Evolutionary conservation across 2,329 filamentous ascomycete genomes (phyloP).

Genomic region (Pseudogymnoascus sp.): DNA sequence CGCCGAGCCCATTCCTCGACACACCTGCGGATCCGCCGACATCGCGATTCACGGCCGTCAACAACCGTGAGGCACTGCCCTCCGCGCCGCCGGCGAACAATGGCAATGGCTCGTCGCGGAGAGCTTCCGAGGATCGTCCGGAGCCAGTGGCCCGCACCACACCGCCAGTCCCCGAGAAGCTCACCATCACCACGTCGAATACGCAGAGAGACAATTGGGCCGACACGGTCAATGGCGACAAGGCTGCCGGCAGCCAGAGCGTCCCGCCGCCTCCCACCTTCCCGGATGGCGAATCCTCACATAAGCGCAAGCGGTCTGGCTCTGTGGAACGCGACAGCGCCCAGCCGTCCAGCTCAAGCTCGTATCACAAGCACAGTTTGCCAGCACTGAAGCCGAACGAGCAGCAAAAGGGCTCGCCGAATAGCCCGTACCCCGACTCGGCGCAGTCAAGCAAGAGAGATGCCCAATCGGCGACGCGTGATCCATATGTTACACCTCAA

Average conservation of each 20-base stretch:
- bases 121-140: constrained; percentile 24
- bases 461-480: constrained; percentile 21
- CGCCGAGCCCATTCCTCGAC: constrained; percentile 6
- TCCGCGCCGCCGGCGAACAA: constrained; percentile 9
- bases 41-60: constrained; percentile 30
- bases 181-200: constrained; percentile 25
- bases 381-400: constrained; percentile 28
- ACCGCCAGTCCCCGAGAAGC: constrained; percentile 28
- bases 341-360: constrained; percentile 27
- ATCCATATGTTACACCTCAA: constrained; percentile 37
- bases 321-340: constrained; percentile 43
- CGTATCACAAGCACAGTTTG: constrained; percentile 31
- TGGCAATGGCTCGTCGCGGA: constrained; percentile 20
- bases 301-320: constrained; percentile 64
- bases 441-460: constrained; percentile 20
- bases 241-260: constrained; percentile 11
- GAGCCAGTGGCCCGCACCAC: constrained; percentile 17
- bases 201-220: constrained; percentile 27
- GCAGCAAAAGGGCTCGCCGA: constrained; percentile 31
- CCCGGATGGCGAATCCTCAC: constrained; percentile 34
- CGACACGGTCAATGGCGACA: constrained; percentile 19
- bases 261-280: constrained; percentile 19
- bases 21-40: constrained; percentile 23
- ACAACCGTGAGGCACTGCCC: constrained; percentile 23
- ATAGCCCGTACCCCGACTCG: constrained; percentile 23